Conservation (phyloP, 108 stramenopile species). For the Bacterosira constricta region DNA sequence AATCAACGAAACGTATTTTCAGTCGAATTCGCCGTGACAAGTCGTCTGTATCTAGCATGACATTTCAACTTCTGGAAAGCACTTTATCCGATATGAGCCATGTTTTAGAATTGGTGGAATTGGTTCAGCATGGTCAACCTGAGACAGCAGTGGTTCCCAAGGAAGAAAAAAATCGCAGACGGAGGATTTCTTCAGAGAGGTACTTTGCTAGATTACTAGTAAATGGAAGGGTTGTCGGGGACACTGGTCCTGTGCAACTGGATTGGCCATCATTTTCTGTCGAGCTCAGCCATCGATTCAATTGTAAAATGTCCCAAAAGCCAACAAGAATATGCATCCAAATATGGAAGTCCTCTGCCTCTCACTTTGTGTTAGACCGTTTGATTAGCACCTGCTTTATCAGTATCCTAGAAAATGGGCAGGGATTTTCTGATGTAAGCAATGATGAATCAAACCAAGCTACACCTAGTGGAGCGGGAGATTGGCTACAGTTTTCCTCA, state of each 20-base stretch:
- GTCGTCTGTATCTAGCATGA: background rate
- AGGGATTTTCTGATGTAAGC: background rate
- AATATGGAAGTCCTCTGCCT: constrained; percentile 23
- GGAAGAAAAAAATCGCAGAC: constrained; percentile 20
- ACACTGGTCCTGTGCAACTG: constrained; percentile 21
- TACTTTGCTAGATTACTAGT: constrained; percentile 40
- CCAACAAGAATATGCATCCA: constrained; percentile 27
- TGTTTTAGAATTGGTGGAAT: background rate
- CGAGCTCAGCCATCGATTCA: constrained; percentile 29
- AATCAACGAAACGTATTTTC: background rate
- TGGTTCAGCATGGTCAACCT: background rate
- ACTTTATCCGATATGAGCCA: constrained; percentile 2
- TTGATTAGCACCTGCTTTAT: constrained; percentile 16
- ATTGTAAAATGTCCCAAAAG: constrained; percentile 31
- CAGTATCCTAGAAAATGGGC: background rate
- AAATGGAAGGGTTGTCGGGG: constrained; percentile 42
- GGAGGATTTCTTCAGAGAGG: constrained; percentile 18
- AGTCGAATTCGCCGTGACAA: background rate
- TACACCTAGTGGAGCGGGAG: background rate
- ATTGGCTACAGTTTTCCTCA: constrained; percentile 34
- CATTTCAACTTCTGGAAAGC: background rate
- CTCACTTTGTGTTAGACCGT: constrained; percentile 12
- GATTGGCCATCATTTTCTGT: constrained; percentile 38
- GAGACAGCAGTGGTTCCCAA: constrained; percentile 1
- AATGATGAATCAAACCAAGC: background rate